Conservation (phyloP, 2,329 filamentous ascomycete genomes). For the Aureobasidium leucospermi region DNA sequence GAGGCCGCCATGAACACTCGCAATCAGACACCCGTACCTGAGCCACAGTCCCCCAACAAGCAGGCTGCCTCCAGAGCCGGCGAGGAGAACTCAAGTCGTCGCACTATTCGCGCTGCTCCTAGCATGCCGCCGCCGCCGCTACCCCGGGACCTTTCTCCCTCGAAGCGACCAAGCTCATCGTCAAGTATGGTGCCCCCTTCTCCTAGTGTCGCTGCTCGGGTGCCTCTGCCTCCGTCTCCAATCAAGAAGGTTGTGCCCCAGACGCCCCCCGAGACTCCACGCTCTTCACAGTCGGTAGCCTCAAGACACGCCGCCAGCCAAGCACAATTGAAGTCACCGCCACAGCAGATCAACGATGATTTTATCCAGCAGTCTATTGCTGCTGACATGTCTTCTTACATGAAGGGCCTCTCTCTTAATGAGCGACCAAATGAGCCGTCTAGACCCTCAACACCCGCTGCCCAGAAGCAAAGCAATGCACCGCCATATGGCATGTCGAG, state of each 20-base stretch:
- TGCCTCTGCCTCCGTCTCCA: conserved; percentile 41
- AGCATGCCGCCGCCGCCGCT: conserved; percentile 28
- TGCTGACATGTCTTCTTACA: conserved; percentile 34
- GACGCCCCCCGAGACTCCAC: conserved; percentile 26
- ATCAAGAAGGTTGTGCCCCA: conserved; percentile 34
- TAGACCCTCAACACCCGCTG: neutral
- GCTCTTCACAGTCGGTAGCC: conserved; percentile 24
- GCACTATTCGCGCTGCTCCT: conserved; percentile 9
- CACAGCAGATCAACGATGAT: conserved; percentile 34
- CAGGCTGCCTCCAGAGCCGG: conserved; percentile 12
- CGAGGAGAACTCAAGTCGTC: conserved; percentile 14
- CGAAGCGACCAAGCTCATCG: conserved; percentile 30
- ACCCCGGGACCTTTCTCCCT: conserved; percentile 35
- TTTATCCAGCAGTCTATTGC: conserved; percentile 43
- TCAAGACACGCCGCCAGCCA: conserved; percentile 19
- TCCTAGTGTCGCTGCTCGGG: conserved; percentile 33
- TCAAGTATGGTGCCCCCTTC: conserved; percentile 28
- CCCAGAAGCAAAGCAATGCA: conserved; percentile 15
- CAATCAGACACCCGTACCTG: conserved; percentile 29
- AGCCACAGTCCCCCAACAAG: conserved; percentile 20
- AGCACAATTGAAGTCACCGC: conserved; percentile 26
- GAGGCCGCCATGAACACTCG: conserved; percentile 75
- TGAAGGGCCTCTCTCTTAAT: conserved; percentile 28
- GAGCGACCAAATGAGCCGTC: conserved; percentile 15
- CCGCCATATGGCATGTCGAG: neutral